A percentile compares a stretch with the other conserved stretches of the same genome.
Conservation (phyloP, 208 protist genomes). For the Leishmania arabica region DNA sequence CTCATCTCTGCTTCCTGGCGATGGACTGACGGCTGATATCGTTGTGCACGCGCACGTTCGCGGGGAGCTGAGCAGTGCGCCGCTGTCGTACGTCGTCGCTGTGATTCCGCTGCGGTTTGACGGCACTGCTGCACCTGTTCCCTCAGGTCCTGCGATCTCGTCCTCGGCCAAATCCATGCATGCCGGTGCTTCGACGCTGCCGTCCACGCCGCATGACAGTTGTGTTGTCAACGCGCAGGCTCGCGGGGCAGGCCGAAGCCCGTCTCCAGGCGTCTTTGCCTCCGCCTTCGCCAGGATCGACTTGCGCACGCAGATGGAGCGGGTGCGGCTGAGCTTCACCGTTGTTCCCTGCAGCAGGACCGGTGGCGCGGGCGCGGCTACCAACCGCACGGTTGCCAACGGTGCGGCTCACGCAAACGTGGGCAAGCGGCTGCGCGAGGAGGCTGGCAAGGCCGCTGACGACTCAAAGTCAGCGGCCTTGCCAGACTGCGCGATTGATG, state of each 20-base stretch:
- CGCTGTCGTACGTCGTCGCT: constrained; percentile 32
- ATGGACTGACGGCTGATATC: constrained; percentile 18
- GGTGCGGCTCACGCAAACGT: constrained; percentile 1
- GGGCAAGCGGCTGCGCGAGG: neutral
- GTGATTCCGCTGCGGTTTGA: constrained; percentile 34
- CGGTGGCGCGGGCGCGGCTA: neutral
- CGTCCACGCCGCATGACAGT: constrained; percentile 33
- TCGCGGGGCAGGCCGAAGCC: constrained; percentile 24
- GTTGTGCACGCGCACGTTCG: constrained; percentile 36
- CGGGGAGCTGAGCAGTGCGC: constrained; percentile 14
- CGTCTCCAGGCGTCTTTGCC: constrained; percentile 13
- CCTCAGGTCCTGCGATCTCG: neutral
- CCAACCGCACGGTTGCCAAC: neutral
- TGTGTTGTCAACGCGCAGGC: constrained; percentile 36
- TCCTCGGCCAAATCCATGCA: neutral
- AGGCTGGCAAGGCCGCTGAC: neutral
- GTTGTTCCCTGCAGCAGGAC: constrained; percentile 35
- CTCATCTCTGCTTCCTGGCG: neutral
- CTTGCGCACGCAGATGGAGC: constrained; percentile 63
- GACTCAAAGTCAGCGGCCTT: neutral
- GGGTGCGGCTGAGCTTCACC: constrained; percentile 53
- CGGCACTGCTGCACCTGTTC: neutral
- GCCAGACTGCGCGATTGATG: constrained; percentile 30
- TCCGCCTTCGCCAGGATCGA: constrained; percentile 45
- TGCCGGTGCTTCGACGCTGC: neutral